Base-by-base conservation (phyloP, 1,284 basidiomycete genomes). In the Takashimella tepidaria region DNA sequence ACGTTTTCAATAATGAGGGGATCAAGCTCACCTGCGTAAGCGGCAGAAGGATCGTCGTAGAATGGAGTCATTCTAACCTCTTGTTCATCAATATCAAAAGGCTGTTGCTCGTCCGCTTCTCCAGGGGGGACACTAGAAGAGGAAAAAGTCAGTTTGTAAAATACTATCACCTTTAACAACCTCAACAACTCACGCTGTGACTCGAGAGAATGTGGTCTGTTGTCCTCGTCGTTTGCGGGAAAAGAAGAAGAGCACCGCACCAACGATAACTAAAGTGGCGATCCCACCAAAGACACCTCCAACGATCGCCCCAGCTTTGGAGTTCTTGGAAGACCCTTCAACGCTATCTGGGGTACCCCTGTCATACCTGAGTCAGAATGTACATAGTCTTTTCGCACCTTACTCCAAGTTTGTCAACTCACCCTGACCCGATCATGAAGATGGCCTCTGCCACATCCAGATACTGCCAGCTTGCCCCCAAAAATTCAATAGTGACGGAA, bases 231-330 rank as follows among this genome's bases (percentile, higher is more conserved):
- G 8, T 37, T 16, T 37, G 23, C 61, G 57, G 45, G 59, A 62
- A 55, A 68, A 59, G 54, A 62, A 60, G 63, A 73, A 65, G 64
- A 69, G 73, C 55, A 62, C 64, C 4, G 69, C 37, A 12, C 72
- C 59, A 3, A 61, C 63, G n/a, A 58, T 60, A 22, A 76, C 47
- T 1, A 72, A 50, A 11, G 66, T 57, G 3, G 72, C 56, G 45
- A 73, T 60, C 49, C 75, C 75, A 24, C 75, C 75, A 16, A 76
- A 62, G n/a, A 74, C 73, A 44, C 74, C 75, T 27, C 75, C 75
- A 11, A 70, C 75, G 31, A 76, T 76, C 1, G 74, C 70, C 23
- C 75, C 74, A 19, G 60, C 62, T 56, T 75, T 37, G 10, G 31
- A 37, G 31, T 16, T 37, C 31, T 37, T 37, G 10, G 31, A n/a